A percentile compares a stretch with the other conserved stretches of the same genome.
Conservation (phyloP, 192 early-diverging fungal species). For the Rhizophagus sp. region DNA sequence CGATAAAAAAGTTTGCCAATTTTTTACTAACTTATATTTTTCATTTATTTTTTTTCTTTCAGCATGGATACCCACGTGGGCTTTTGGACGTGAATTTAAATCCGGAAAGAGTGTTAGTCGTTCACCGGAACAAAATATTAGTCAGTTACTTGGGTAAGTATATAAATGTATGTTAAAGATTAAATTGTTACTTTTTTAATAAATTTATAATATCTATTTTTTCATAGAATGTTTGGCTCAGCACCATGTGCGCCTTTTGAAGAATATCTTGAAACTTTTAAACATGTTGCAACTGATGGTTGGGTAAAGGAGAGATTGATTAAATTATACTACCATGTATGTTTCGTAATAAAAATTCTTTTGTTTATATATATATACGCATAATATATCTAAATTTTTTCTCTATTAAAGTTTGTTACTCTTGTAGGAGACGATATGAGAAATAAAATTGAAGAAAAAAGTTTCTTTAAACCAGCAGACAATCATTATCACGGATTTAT, state of each 20-base stretch:
- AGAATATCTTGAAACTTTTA: slow-evolving; percentile 32
- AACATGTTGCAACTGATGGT: slow-evolving; percentile 36
- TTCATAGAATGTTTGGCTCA: slow-evolving; percentile 42
- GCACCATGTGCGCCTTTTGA: slow-evolving; percentile 54
- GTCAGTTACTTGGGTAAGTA: slow-evolving; percentile 62
- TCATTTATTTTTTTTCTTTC: background rate
- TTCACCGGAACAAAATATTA: slow-evolving; percentile 72
- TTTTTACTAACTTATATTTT: background rate
- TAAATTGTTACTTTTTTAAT: background rate
- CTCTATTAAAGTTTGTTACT: too few species aligned
- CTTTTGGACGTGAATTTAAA: slow-evolving; percentile 73
- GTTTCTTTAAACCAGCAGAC: too few species aligned
- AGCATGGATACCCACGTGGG: slow-evolving; percentile 79
- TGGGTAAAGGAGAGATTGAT: background rate
- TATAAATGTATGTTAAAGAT: background rate
- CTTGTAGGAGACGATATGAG: too few species aligned
- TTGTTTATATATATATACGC: too few species aligned
- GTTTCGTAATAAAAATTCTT: too few species aligned
- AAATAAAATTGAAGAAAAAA: too few species aligned
- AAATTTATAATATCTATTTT: background rate
- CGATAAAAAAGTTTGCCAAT: too few species aligned
- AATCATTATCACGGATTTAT: too few species aligned
- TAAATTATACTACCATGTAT: background rate
- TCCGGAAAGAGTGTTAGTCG: slow-evolving; percentile 57
- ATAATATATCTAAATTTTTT: too few species aligned